Base-by-base conservation (phyloP, 805 yeast genomes). In the Wickerhamomyces sydowiorum region DNA sequence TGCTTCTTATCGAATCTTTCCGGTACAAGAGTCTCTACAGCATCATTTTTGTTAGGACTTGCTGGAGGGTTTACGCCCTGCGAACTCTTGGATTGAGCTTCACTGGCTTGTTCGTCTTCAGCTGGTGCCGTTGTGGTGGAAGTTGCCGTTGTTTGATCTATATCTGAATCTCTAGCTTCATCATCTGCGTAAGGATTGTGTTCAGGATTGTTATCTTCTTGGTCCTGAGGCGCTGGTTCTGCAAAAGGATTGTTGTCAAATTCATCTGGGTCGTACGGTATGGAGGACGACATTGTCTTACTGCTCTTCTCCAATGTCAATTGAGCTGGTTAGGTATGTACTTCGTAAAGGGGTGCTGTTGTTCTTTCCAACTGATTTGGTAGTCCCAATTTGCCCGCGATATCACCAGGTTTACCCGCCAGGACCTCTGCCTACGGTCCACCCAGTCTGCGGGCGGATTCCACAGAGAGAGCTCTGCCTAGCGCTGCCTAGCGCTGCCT, bases 171-270 rank as follows among this genome's bases (percentile, higher is more conserved):
- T 18, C 22, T 30, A 9, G 21, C 6, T 19, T 42, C 36, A 14
- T 36, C 39, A 23, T 27, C 41, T 42, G 36, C 18, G 25, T 42
- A 40, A 12, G 35, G 35, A 14, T 31, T n/a, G 15, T 17, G 36
- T 10, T 17, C 41, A 10, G 33, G 31, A 24, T 32, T n/a, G n/a
- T n/a, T 14, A 55, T 43, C 40, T 15, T 29, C 32, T 12, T 29
- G 32, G 12, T 6, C 9, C 13, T 46, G 30, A 3, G 52, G 45
- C 9, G 45, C 50, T 6, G 70, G 75, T 45, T 73, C 78, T 3
- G 81, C 78, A 60, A 79, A 79, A 2, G 84, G 84, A 47, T 78
- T 78, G 59, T 76, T 73, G 45, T 76, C 82, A 45, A 75, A 71
- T 44, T 75, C 81, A 42, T 78, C 82, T 13, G 77, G 76, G 43